A percentile compares a stretch with the other conserved stretches of the same genome.
Evolutionary conservation across 83 land plant species (phyloP).

Genomic region (Picea engelmannii): DNA sequence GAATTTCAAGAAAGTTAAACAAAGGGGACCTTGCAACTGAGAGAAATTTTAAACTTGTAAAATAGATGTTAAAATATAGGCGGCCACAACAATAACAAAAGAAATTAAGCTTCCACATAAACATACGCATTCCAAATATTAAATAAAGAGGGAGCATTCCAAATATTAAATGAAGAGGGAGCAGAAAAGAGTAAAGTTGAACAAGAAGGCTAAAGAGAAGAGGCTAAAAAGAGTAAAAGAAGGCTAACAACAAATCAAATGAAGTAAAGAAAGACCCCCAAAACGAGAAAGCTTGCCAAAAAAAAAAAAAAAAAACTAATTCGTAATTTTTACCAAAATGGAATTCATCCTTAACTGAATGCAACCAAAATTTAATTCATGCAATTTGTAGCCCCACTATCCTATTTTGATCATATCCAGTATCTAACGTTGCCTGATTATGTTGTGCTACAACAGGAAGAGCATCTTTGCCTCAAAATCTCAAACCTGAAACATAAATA

Average conservation of each 20-base stretch:
- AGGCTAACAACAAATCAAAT: neutral
- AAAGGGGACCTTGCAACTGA: too few relatives aligned
- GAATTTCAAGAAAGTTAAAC: too few relatives aligned
- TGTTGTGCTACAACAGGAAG: neutral
- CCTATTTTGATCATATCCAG: constrained; percentile 4
- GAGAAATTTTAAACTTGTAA: too few relatives aligned
- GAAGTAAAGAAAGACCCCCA: neutral
- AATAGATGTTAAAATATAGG: too few relatives aligned
- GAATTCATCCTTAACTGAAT: neutral
- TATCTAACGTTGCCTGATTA: neutral
- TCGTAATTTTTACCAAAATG: neutral
- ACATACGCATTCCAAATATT: too few relatives aligned
- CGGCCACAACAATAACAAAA: too few relatives aligned
- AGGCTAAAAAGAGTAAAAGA: too few relatives aligned
- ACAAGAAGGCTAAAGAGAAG: too few relatives aligned
- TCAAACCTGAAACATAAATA: constrained; percentile 6
- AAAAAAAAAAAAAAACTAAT: neutral
- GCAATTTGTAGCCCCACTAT: neutral
- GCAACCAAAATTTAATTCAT: neutral
- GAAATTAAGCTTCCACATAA: too few relatives aligned
- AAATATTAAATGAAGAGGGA: too few relatives aligned
- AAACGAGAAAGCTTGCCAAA: neutral
- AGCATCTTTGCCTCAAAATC: neutral
- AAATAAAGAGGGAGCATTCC: too few relatives aligned
- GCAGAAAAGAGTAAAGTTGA: too few relatives aligned